Evolutionary conservation across 2,329 filamentous ascomycete genomes (phyloP).

Genomic region (Talaromyces amestolkiae): DNA sequence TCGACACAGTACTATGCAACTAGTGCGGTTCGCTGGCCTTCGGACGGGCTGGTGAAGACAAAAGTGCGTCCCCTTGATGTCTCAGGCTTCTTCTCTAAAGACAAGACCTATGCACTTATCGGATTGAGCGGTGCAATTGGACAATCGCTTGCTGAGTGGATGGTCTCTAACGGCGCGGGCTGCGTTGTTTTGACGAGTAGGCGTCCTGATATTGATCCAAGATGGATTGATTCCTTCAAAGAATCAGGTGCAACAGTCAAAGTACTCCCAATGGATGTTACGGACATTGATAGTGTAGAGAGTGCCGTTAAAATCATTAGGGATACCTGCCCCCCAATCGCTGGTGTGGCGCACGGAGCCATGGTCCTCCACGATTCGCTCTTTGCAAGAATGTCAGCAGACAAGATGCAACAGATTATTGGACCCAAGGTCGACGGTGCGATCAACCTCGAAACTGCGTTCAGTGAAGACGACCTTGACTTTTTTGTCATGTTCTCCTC

Average conservation of each 20-base stretch:
- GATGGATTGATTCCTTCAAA: conserved; percentile 23
- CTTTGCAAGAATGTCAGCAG: conserved; percentile 31
- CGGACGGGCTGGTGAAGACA: not conserved
- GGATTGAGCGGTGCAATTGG: conserved; percentile 60
- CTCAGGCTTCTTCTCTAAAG: conserved; percentile 21
- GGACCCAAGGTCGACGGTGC: conserved; percentile 3
- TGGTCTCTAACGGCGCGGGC: conserved; percentile 51
- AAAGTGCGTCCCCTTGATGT: conserved; percentile 3
- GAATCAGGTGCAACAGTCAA: conserved; percentile 21
- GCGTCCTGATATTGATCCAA: conserved; percentile 22
- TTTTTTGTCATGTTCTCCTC: conserved; percentile 12
- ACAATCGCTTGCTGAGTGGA: conserved; percentile 51
- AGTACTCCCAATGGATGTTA: conserved; percentile 36
- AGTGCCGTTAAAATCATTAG: conserved; percentile 24
- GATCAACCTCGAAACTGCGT: conserved; percentile 29
- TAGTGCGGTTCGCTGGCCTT: not conserved
- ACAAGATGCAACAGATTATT: conserved; percentile 26
- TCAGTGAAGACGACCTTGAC: conserved; percentile 18
- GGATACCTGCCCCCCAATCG: conserved; percentile 33
- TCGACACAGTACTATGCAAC: not conserved
- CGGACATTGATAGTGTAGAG: conserved; percentile 30
- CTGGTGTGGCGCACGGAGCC: conserved; percentile 46
- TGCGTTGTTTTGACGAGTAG: conserved; percentile 56
- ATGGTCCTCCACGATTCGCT: conserved; percentile 43
- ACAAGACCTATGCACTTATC: conserved; percentile 51